These are phyloP conservation scores for Plasmodiophora brassicae DNA, from an alignment of 208 protist genomes.

Conservation along the genomic window DNA sequence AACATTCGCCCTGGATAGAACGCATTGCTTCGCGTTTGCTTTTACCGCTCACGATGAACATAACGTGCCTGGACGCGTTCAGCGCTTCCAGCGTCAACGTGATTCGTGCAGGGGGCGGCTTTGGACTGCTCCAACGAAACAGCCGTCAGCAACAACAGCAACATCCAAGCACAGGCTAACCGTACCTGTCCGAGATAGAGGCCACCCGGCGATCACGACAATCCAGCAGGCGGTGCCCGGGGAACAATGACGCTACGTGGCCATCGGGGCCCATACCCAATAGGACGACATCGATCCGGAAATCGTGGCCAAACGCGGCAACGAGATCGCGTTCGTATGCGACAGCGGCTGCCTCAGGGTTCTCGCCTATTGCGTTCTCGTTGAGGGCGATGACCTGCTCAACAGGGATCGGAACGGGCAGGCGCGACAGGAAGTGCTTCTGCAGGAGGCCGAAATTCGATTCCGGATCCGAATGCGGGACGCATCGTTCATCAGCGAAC, in stretches of 20 bases:
- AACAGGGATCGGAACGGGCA: slow-evolving; percentile 38
- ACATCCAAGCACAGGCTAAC: background rate
- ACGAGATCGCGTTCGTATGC: background rate
- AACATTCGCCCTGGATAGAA: too few relatives aligned
- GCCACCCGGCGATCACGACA: slow-evolving; percentile 34
- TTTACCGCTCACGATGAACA: slow-evolving; percentile 51
- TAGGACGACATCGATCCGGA: slow-evolving; percentile 46
- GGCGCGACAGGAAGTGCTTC: slow-evolving; percentile 38
- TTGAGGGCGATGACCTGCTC: background rate
- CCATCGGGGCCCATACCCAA: slow-evolving; percentile 61
- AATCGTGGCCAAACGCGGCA: background rate
- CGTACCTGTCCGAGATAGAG: slow-evolving; percentile 46
- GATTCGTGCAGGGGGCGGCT: slow-evolving; percentile 55
- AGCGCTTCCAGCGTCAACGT: slow-evolving; percentile 57
- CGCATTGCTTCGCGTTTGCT: too few relatives aligned
- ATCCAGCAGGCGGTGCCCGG: slow-evolving; percentile 46
- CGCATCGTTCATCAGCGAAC: slow-evolving; percentile 57
- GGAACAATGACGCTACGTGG: slow-evolving; percentile 61
- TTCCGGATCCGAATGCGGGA: slow-evolving; percentile 49
- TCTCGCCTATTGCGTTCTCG: background rate
- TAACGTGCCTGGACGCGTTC: slow-evolving; percentile 29
- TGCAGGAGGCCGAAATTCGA: slow-evolving; percentile 46
- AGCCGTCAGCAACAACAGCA: background rate
- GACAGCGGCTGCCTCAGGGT: background rate
- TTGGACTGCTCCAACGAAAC: slow-evolving; percentile 31